phyloP scores from a whole-genome alignment of 1,139 yeast species.

The Pichia sp. region DNA sequence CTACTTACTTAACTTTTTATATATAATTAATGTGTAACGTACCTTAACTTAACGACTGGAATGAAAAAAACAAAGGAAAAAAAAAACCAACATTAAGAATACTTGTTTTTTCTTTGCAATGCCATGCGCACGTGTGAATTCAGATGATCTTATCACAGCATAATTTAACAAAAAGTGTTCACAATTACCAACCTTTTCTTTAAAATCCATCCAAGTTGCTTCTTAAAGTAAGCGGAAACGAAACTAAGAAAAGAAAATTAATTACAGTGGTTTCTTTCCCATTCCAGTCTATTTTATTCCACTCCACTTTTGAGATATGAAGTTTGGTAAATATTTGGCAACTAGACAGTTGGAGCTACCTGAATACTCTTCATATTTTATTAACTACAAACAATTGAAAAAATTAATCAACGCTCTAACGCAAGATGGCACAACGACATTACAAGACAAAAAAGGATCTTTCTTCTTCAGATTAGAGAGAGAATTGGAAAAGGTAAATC shows the following conservation, averaged over 20 bases:
- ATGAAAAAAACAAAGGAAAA: neutral
- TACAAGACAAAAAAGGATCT: constrained; percentile 87
- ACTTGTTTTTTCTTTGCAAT: neutral
- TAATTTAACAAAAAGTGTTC: too few relatives aligned
- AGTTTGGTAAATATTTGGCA: constrained; percentile 92
- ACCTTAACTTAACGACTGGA: neutral
- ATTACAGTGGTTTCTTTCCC: too few relatives aligned
- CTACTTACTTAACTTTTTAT: neutral
- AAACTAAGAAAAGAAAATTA: too few relatives aligned
- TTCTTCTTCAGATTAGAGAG: constrained; percentile 90
- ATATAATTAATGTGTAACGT: neutral
- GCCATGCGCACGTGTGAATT: neutral
- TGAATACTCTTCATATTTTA: constrained; percentile 88
- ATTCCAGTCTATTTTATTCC: too few relatives aligned
- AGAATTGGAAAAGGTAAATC: constrained; percentile 89
- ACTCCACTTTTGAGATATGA: constrained; percentile 35
- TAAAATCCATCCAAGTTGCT: neutral
- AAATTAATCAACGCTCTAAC: constrained; percentile 61
- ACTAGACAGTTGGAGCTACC: constrained; percentile 92
- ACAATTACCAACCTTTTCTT: too few relatives aligned
- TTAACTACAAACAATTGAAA: constrained; percentile 88
- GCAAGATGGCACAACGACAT: constrained; percentile 40
- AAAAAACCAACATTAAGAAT: neutral
- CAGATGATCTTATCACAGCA: too few relatives aligned
- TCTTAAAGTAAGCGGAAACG: too few relatives aligned